Base-by-base conservation (phyloP, 108 stramenopile genomes). In the Bacterosira constricta region DNA sequence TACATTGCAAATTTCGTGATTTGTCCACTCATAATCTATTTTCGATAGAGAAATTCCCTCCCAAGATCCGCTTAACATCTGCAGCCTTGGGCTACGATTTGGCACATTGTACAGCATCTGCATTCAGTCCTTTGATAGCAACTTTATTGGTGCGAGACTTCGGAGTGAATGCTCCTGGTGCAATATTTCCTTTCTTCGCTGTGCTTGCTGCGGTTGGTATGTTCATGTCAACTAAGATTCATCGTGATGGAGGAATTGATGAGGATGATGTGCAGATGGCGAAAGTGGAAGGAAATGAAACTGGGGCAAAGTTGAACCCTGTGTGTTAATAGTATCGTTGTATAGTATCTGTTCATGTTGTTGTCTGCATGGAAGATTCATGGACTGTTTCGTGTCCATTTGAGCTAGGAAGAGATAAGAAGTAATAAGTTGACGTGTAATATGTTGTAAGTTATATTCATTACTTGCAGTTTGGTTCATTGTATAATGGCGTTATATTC, bases 71-170 rank as follows among this genome's bases (percentile, higher is more conserved):
- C 29, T 37, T 87, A 41, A 89, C 90, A 9, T 73, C 71, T 21
- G 85, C 76, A 3, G 75, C 82, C 10, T 53, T 91, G 18, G 88
- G 90, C 6, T 91, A 88, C 50, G 84, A 88, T 58, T 47, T 88
- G 17, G 75, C 86, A 9, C 86, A 86, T 57, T 80, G 82, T 18
- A 70, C 83, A 38, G 85, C 82, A 18, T 81, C 83, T 23, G 90
- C 86, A 4, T 84, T 85, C 38, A 68, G 74, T 37, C 90, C 90
- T 1, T 65, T 81, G 31, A 50, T 89, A 20, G 86, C 90, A 15
- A 89, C 90, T 35, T n/a, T 69, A 12, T 49, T 90, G 39, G 82
- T 77, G 10, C 73, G 72, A 25, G 63, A 76, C 13, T 51, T 58
- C 30, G 84, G 90, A 17, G 50, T 42, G n/a, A 64, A 56, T 17